These are phyloP conservation scores for Eutrema heterophyllum DNA, from an alignment of 345 rosid genomes.

Conservation along the genomic window DNA sequence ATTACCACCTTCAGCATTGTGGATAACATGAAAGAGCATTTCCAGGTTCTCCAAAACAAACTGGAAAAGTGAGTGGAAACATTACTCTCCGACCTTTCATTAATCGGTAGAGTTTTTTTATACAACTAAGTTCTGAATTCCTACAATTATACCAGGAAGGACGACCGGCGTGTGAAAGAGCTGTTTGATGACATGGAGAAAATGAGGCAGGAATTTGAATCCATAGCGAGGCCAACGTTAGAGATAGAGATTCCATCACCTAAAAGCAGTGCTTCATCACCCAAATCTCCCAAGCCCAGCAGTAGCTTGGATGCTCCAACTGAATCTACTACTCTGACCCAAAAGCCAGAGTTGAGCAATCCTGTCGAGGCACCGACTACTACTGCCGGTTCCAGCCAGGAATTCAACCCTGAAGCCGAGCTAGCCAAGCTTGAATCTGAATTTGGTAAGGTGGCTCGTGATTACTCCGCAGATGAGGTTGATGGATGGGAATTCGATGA, in stretches of 20 bases:
- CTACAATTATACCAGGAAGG: slow-evolving; percentile 53
- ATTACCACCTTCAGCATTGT: slow-evolving; percentile 87
- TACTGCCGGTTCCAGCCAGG: slow-evolving; percentile 26
- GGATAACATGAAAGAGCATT: slow-evolving; percentile 83
- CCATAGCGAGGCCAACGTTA: slow-evolving; percentile 75
- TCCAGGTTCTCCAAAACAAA: slow-evolving; percentile 51
- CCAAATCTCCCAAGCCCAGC: slow-evolving; percentile 32
- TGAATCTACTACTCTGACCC: slow-evolving; percentile 26
- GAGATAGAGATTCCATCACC: slow-evolving; percentile 65
- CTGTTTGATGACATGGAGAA: slow-evolving; percentile 76
- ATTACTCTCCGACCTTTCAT: background rate
- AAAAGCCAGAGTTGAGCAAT: slow-evolving; percentile 34
- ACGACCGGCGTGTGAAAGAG: slow-evolving; percentile 50
- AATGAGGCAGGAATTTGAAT: slow-evolving; percentile 67
- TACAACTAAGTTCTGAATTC: background rate
- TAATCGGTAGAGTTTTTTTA: background rate
- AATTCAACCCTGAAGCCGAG: slow-evolving; percentile 57
- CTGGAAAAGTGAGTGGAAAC: slow-evolving; percentile 45
- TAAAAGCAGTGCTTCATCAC: slow-evolving; percentile 24
- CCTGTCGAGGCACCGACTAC: slow-evolving; percentile 24
- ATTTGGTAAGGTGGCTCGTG: slow-evolving; percentile 72
- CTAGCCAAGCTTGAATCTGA: slow-evolving; percentile 87
- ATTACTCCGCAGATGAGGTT: slow-evolving; percentile 76
- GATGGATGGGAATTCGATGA: slow-evolving; percentile 98
- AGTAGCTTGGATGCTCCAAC: slow-evolving; percentile 27